A percentile compares a stretch with the other conserved stretches of the same genome.
phyloP scores from a whole-genome alignment of 805 yeast species.

The Starmerella vaccinii region DNA sequence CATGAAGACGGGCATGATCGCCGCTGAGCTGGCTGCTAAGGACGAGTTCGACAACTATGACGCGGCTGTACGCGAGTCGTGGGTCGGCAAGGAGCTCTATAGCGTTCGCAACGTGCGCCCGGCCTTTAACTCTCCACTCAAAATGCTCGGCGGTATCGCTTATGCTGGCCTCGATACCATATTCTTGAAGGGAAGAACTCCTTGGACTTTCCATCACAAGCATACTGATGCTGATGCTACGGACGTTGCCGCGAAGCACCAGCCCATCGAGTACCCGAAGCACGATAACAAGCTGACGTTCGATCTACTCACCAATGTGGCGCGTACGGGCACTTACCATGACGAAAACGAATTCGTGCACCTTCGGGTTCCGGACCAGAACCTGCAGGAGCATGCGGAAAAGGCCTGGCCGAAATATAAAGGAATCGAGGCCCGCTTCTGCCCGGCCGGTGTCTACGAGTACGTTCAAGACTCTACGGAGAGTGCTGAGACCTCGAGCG shows the following conservation, averaged over 20 bases:
- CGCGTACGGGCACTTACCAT: conserved; percentile 92
- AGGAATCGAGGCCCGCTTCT: conserved; percentile 85
- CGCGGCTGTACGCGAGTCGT: conserved; percentile 55
- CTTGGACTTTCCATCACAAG: conserved; percentile 73
- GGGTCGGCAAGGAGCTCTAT: conserved; percentile 76
- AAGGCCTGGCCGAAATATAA: conserved; percentile 61
- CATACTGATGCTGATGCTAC: conserved; percentile 65
- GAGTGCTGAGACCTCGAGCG: background rate
- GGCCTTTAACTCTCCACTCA: conserved; percentile 68
- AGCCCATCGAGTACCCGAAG: conserved; percentile 81
- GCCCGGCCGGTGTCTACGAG: conserved; percentile 98
- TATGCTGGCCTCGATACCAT: conserved; percentile 78
- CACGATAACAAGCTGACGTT: conserved; percentile 91
- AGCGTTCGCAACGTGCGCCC: conserved; percentile 89
- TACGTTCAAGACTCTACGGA: conserved; percentile 52
- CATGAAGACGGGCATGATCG: conserved; percentile 88
- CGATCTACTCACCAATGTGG: conserved; percentile 87
- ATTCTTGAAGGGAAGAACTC: conserved; percentile 66
- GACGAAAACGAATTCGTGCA: conserved; percentile 91
- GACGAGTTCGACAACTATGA: conserved; percentile 50
- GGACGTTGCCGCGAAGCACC: conserved; percentile 50
- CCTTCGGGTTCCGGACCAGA: conserved; percentile 42
- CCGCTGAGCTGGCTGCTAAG: conserved; percentile 63
- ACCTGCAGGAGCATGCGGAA: conserved; percentile 50
- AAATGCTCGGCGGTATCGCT: conserved; percentile 68